These are phyloP conservation scores for Hypoxylon sp. DNA, from an alignment of 2,329 filamentous ascomycete genomes.

Conservation along the genomic window DNA sequence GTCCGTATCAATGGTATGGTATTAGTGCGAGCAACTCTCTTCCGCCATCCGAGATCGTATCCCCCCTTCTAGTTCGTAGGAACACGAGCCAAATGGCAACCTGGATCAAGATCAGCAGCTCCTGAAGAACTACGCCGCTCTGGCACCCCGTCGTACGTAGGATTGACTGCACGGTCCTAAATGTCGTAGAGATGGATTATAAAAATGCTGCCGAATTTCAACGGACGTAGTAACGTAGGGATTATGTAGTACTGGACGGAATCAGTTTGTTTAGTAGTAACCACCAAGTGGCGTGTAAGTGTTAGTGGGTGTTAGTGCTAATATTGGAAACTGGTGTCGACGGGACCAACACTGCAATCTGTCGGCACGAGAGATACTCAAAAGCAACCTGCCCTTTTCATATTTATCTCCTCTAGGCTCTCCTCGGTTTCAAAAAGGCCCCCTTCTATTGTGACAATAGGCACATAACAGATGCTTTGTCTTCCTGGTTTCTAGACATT, in stretches of 20 bases:
- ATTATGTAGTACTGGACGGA: slow-evolving; percentile 14
- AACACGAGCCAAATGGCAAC: slow-evolving; percentile 36
- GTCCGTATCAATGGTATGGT: slow-evolving; percentile 18
- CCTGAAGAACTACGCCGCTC: slow-evolving; percentile 32
- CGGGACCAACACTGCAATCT: slow-evolving; percentile 7
- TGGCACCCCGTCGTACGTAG: slow-evolving; percentile 31
- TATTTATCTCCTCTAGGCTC: slow-evolving; percentile 12
- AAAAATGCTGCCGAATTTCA: slow-evolving; percentile 35
- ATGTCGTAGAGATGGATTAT: slow-evolving; percentile 31
- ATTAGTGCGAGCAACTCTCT: slow-evolving; percentile 17
- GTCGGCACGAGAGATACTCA: slow-evolving; percentile 1
- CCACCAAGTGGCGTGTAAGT: slow-evolving; percentile 18
- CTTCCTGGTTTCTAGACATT: slow-evolving; percentile 31
- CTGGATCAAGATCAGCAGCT: slow-evolving; percentile 34
- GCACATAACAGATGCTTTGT: slow-evolving; percentile 28
- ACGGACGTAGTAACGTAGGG: slow-evolving; percentile 11
- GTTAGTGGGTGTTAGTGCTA: slow-evolving; percentile 29
- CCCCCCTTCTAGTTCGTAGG: slow-evolving; percentile 18
- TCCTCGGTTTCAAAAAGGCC: slow-evolving; percentile 30
- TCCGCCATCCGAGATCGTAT: slow-evolving; percentile 29
- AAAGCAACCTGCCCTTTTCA: slow-evolving; percentile 12
- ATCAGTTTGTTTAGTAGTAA: neutral
- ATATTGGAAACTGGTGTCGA: slow-evolving; percentile 35
- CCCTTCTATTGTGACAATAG: slow-evolving; percentile 30
- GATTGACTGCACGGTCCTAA: slow-evolving; percentile 31